These are phyloP conservation scores for Globisporangium megalacanthum DNA, from an alignment of 352 stramenopile species.

Conservation along the genomic window DNA sequence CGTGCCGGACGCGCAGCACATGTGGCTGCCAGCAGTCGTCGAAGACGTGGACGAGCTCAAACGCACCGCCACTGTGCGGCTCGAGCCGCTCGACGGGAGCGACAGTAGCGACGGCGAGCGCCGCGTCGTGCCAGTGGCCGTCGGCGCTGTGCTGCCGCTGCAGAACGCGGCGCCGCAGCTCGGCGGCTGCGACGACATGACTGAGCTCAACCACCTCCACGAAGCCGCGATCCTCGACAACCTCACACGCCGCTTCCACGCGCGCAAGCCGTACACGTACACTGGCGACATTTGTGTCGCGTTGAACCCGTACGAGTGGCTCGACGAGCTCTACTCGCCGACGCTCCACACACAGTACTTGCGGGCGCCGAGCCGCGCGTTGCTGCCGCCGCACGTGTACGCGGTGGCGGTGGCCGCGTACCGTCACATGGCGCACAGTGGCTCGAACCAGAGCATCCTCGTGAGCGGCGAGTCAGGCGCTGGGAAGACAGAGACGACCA, in stretches of 20 bases:
- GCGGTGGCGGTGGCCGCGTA: constrained; percentile 64
- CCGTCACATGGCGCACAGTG: constrained; percentile 48
- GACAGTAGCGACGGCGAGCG: constrained; percentile 13
- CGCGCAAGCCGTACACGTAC: constrained; percentile 91
- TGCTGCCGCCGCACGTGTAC: constrained; percentile 69
- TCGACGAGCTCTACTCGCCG: constrained; percentile 71
- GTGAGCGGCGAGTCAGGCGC: constrained; percentile 86
- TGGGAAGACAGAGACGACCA: constrained; percentile 93
- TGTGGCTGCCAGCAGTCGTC: constrained; percentile 73
- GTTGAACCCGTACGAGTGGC: constrained; percentile 94
- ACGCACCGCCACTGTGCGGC: constrained; percentile 31
- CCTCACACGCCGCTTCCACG: constrained; percentile 73
- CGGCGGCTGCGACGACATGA: constrained; percentile 66
- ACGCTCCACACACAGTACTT: constrained; percentile 70
- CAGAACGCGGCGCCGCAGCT: constrained; percentile 35
- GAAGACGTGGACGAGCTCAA: constrained; percentile 50
- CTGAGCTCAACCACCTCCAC: constrained; percentile 82
- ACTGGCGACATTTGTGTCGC: constrained; percentile 96
- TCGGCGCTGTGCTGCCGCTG: constrained; percentile 37
- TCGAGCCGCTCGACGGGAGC: constrained; percentile 30
- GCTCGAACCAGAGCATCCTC: constrained; percentile 79
- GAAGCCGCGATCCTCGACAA: constrained; percentile 90
- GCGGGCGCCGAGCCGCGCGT: constrained; percentile 25
- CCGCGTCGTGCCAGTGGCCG: constrained; percentile 30
- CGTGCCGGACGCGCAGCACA: constrained; percentile 51